These are phyloP conservation scores for Hyaloscypha bicolor DNA, from an alignment of 495 filamentous ascomycete species.

Conservation along the genomic window DNA sequence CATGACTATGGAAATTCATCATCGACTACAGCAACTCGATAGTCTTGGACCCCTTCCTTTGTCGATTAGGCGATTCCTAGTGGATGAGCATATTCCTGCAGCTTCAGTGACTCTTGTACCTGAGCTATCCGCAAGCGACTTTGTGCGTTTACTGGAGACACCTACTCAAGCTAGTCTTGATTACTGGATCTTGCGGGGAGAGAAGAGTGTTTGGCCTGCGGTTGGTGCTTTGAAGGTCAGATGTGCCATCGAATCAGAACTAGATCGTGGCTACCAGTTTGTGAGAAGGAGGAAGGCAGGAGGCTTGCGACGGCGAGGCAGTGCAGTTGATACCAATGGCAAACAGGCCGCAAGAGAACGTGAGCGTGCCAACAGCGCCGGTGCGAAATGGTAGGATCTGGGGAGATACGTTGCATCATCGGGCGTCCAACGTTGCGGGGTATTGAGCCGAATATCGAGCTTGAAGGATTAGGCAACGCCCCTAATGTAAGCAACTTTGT, in stretches of 20 bases:
- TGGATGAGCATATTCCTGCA: conserved; percentile 86
- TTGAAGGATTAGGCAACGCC: not conserved
- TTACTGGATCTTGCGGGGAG: conserved; percentile 84
- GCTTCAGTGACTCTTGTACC: conserved; percentile 82
- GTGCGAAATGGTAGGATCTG: conserved; percentile 26
- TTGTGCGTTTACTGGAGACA: conserved; percentile 75
- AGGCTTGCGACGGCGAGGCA: conserved; percentile 43
- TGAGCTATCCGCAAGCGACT: conserved; percentile 70
- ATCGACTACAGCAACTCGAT: conserved; percentile 82
- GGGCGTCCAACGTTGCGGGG: not conserved
- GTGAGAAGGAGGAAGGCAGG: conserved; percentile 63
- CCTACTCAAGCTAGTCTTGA: conserved; percentile 75
- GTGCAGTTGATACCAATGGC: conserved; percentile 34
- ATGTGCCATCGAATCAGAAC: conserved; percentile 84
- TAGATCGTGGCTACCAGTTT: conserved; percentile 81
- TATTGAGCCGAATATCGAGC: not conserved
- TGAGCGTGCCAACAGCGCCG: conserved; percentile 32
- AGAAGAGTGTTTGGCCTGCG: conserved; percentile 91
- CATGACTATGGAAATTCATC: conserved; percentile 73
- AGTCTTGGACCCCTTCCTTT: conserved; percentile 71
- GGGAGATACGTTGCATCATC: not conserved
- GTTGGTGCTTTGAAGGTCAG: conserved; percentile 78
- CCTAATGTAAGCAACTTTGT: not conserved
- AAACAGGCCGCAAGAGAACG: conserved; percentile 25
- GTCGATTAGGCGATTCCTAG: conserved; percentile 71